These are phyloP conservation scores for Schizochytrium sp. DNA, from an alignment of 108 stramenopile species.

Conservation along the genomic window DNA sequence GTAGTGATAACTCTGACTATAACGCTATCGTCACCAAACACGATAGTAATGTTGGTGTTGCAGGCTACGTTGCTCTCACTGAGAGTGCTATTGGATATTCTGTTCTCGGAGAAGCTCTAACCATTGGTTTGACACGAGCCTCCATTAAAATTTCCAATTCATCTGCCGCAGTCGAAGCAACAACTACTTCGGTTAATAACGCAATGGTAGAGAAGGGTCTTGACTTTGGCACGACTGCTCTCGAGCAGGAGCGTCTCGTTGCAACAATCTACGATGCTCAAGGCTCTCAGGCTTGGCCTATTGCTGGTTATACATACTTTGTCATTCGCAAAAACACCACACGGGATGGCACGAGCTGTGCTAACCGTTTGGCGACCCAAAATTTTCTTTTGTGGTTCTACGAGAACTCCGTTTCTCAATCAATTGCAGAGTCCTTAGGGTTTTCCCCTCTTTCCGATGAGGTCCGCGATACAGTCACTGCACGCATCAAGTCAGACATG, in stretches of 20 bases:
- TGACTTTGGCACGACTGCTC: conserved; percentile 18
- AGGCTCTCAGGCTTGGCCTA: conserved; percentile 47
- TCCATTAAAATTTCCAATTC: neutral
- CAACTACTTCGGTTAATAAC: conserved; percentile 24
- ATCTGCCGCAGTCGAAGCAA: conserved; percentile 6
- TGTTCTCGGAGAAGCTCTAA: conserved; percentile 42
- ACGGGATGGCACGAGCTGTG: neutral
- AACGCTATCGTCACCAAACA: conserved; percentile 27
- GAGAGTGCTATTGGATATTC: conserved; percentile 43
- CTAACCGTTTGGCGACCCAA: conserved; percentile 36
- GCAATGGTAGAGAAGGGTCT: conserved; percentile 51
- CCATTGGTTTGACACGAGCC: conserved; percentile 28
- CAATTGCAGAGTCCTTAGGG: neutral
- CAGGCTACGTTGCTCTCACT: conserved; percentile 36
- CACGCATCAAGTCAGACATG: neutral
- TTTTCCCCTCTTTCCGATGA: conserved; percentile 9
- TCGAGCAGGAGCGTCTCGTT: neutral
- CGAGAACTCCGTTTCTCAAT: conserved; percentile 7
- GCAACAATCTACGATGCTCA: conserved; percentile 7
- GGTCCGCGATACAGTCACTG: neutral
- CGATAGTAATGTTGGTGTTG: conserved; percentile 50
- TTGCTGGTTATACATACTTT: conserved; percentile 54
- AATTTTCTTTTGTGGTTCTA: conserved; percentile 50
- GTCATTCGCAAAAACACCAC: conserved; percentile 32
- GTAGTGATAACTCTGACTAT: neutral